phyloP scores from a whole-genome alignment of 1,139 yeast species.

The Saccharomyces hybrid region DNA sequence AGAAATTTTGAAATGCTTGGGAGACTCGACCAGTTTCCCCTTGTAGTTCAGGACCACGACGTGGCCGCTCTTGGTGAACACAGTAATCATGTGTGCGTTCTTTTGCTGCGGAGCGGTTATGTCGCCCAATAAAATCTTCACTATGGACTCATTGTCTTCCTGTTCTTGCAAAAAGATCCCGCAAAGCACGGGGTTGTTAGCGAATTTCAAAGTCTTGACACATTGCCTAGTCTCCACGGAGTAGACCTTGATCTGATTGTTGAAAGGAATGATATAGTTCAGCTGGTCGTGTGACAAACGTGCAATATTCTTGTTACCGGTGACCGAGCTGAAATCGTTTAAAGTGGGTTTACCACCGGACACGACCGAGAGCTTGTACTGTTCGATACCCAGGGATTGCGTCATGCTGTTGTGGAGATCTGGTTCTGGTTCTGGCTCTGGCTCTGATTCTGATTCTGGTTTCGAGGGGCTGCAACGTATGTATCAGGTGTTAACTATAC shows the following conservation, averaged over 20 bases:
- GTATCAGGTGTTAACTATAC: background rate
- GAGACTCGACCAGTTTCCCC: conserved; percentile 26
- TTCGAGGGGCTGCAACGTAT: background rate
- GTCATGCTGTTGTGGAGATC: background rate
- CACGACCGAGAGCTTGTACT: conserved; percentile 44
- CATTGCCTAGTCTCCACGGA: conserved; percentile 73
- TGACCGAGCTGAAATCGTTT: conserved; percentile 22
- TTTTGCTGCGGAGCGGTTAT: conserved; percentile 9
- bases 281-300: conserved; percentile 49
- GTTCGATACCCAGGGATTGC: conserved; percentile 10
- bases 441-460: background rate
- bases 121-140: conserved; percentile 23
- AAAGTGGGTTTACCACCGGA: conserved; percentile 60
- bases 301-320: conserved; percentile 22
- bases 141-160: conserved; percentile 14
- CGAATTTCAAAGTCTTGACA: conserved; percentile 51
- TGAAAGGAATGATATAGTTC: conserved; percentile 56
- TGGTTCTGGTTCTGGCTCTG: background rate
- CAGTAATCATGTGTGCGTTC: conserved; percentile 19
- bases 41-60: conserved; percentile 24
- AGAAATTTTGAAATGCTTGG: conserved; percentile 10
- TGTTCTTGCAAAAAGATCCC: conserved; percentile 14
- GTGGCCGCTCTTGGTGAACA: conserved; percentile 24
- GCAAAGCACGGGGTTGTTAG: conserved; percentile 26
- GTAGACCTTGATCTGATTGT: conserved; percentile 67